Evolutionary conservation across 371 early-diverging fungal genomes (phyloP), one percentile per base, ranked within the genome.

Genomic region (Rhizopus delemar): DNA sequence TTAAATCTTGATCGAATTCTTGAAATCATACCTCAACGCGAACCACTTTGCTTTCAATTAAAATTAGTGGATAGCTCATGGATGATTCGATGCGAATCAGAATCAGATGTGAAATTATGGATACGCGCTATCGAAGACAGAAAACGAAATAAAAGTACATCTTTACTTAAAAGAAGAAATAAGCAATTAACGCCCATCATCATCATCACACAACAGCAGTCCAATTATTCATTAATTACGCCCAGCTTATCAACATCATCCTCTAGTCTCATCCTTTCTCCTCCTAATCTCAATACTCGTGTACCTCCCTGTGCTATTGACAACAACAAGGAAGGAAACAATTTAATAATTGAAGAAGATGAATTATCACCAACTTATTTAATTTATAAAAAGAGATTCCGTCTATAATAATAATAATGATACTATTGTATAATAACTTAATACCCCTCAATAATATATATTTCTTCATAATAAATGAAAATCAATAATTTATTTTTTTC

Each of bases 71-170:
- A 54, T 13, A 53, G 41, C 29, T 60, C 69, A 16, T 69, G 69
- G 69, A 58, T 64, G n/a, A 58, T 69, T 41, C 57, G 58, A 48
- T 69, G 69, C 16, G 53, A 65, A 12, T 53, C 65, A 35, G 65
- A 65, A 31, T 28, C 43, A 3, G 65, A 61, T n/a, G 65, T 64
- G 69, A 49, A 60, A 4, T 43, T 16, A n/a, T 69, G 69, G 69
- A 29, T 69, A 5, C 12, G 49, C 28, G 65, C 69, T 22, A 64
- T 69, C n/a, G 36, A 58, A 51, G 38, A 12, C 33, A 58, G 62
- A 46, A 58, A 60, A 46, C 13, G 43, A 43, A 15, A 43, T 43
- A 43, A 39, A n/a, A 57, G 52, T 5, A 32, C 48, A 13, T 46
- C 59, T 13, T 56, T 67, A 32, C 41, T 67, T 13, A 16, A 29